Evolutionary conservation across 495 filamentous ascomycete genomes (phyloP).

Genomic region (Aspergillus cristatus): DNA sequence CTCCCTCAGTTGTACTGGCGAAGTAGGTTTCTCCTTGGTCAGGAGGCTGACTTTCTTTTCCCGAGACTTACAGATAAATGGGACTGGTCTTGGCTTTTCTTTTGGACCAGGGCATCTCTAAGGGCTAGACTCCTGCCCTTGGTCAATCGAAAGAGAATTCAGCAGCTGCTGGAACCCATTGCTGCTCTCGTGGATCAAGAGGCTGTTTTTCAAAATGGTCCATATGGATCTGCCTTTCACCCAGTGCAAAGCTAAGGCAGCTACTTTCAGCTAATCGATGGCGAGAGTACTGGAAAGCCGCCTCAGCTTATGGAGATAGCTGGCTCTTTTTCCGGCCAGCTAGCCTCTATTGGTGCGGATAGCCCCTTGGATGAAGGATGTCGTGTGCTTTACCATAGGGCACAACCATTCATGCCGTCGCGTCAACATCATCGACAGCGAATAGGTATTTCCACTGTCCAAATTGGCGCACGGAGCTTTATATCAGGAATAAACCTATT

Average conservation of each 20-base stretch:
- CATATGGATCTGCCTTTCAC: neutral
- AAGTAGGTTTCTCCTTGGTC: slow-evolving; percentile 10
- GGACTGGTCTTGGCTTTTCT: slow-evolving; percentile 9
- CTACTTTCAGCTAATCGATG: neutral
- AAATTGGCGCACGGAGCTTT: slow-evolving; percentile 4
- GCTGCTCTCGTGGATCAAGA: slow-evolving; percentile 23
- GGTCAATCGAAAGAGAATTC: slow-evolving; percentile 9
- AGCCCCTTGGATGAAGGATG: slow-evolving; percentile 8
- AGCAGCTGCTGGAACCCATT: slow-evolving; percentile 64
- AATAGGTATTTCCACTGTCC: slow-evolving; percentile 5
- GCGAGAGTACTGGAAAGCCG: neutral
- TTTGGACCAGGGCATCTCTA: slow-evolving; percentile 1
- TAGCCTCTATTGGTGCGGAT: neutral
- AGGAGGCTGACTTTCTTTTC: slow-evolving; percentile 14
- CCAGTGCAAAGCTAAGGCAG: neutral
- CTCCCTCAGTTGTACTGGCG: slow-evolving; percentile 12
- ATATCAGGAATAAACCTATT: slow-evolving; percentile 6
- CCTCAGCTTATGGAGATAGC: neutral
- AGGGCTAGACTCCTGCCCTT: neutral
- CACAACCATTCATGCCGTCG: neutral
- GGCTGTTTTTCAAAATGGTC: neutral
- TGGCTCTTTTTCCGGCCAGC: slow-evolving; percentile 7
- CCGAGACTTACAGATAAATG: neutral
- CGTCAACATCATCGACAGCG: neutral
- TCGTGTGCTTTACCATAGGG: slow-evolving; percentile 4